A percentile compares a stretch with the other conserved stretches of the same genome.
phyloP scores from a whole-genome alignment of 345 rosid genomes.

The Raphanus raphanistrum region DNA sequence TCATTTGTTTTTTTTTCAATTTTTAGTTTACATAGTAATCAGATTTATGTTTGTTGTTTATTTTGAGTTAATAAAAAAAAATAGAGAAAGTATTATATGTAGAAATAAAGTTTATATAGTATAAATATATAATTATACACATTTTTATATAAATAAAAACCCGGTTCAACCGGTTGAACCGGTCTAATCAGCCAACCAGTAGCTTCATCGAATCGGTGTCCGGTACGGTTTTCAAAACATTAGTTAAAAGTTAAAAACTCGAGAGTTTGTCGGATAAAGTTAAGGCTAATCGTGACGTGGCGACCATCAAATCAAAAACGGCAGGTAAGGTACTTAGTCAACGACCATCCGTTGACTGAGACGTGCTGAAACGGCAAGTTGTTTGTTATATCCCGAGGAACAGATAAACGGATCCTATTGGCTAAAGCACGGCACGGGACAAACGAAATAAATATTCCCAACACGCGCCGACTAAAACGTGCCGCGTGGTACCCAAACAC shows the following conservation, averaged over 20 bases:
- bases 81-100: no score
- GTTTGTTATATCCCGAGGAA: not conserved
- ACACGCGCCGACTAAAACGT: constrained; percentile 28
- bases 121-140: no score
- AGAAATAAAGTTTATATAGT: no score
- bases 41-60: no score
- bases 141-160: no score
- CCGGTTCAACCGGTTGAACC: no score
- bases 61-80: no score
- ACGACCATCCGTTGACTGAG: constrained; percentile 23
- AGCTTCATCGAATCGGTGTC: no score
- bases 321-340: not conserved
- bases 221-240: no score
- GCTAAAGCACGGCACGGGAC: constrained; percentile 43
- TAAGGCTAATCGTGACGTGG: not conserved
- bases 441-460: not conserved
- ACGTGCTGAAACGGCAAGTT: constrained; percentile 15
- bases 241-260: not conserved
- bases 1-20: no score
- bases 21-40: no score
- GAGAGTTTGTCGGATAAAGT: not conserved
- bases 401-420: constrained; percentile 36
- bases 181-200: no score
- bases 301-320: not conserved
- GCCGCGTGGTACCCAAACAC: constrained; percentile 22